These are phyloP conservation scores for Colletotrichum sansevieriae DNA, from an alignment of 2,329 filamentous ascomycete genomes.

Conservation along the genomic window DNA sequence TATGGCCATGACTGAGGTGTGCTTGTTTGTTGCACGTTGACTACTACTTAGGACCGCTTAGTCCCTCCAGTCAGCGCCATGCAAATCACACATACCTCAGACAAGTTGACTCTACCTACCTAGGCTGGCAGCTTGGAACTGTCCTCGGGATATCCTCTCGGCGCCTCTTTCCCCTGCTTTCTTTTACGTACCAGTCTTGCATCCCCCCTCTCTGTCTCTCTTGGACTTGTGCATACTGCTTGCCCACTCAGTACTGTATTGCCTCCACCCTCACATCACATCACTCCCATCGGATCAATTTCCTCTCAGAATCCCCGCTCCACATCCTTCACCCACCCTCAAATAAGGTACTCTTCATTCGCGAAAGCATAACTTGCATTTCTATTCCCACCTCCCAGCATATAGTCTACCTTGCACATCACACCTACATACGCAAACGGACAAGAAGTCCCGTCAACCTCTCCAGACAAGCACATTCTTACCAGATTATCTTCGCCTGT, in stretches of 20 bases:
- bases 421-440: constrained; percentile 33
- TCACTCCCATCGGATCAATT: constrained; percentile 22
- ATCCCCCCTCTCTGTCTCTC: constrained; percentile 16
- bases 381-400: constrained; percentile 2
- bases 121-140: constrained; percentile 5
- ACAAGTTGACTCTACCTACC: neutral
- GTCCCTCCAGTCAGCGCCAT: neutral
- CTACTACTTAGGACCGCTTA: neutral
- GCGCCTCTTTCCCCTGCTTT: constrained; percentile 26
- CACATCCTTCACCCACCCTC: neutral
- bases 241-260: constrained; percentile 35
- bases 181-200: constrained; percentile 34
- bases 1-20: neutral
- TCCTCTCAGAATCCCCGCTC: constrained; percentile 2
- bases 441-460: neutral
- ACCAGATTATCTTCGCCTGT: neutral
- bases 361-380: constrained; percentile 1
- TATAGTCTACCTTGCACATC: neutral
- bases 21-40: neutral
- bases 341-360: constrained; percentile 1
- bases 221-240: constrained; percentile 23
- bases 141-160: constrained; percentile 33
- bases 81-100: neutral
- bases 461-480: neutral
- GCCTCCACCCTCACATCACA: constrained; percentile 35